Evolutionary conservation across 345 rosid genomes (phyloP).

Genomic region (Anacardium occidentale): DNA sequence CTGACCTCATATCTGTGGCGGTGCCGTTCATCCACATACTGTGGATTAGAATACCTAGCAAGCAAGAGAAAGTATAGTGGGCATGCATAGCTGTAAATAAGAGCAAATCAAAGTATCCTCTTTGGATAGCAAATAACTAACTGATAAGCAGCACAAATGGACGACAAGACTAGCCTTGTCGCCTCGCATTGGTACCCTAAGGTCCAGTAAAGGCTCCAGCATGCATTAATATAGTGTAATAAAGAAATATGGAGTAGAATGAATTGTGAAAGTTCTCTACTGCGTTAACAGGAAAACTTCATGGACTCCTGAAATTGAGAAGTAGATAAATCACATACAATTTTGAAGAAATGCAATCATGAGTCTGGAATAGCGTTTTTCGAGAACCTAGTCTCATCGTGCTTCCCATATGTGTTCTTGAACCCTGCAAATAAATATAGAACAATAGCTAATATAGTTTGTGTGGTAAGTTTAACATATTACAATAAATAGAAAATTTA

Average conservation of each 20-base stretch:
- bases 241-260: background rate
- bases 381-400: slow-evolving; percentile 98
- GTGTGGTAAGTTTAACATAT: background rate
- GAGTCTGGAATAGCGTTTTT: slow-evolving; percentile 63
- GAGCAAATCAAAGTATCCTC: background rate
- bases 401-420: slow-evolving; percentile 98
- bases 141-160: background rate
- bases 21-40: slow-evolving; percentile 75
- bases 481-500: background rate
- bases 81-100: background rate
- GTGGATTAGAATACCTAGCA: slow-evolving; percentile 62
- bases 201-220: slow-evolving; percentile 9
- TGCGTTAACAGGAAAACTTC: background rate
- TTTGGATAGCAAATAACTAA: background rate
- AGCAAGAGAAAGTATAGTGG: slow-evolving; percentile 13
- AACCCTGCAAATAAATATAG: slow-evolving; percentile 53
- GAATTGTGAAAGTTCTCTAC: slow-evolving; percentile 3
- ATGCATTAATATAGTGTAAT: slow-evolving; percentile 11
- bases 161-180: background rate
- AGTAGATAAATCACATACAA: slow-evolving; percentile 47
- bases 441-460: slow-evolving; percentile 12
- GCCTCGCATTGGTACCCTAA: background rate
- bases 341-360: slow-evolving; percentile 76
- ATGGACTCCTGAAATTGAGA: slow-evolving; percentile 2
- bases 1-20: slow-evolving; percentile 95